Percentiles rank a stretch among this genome's conserved stretches.
These are phyloP conservation scores for Umbelopsis vinacea DNA, from an alignment of 192 early-diverging fungal species.

Conservation along the genomic window DNA sequence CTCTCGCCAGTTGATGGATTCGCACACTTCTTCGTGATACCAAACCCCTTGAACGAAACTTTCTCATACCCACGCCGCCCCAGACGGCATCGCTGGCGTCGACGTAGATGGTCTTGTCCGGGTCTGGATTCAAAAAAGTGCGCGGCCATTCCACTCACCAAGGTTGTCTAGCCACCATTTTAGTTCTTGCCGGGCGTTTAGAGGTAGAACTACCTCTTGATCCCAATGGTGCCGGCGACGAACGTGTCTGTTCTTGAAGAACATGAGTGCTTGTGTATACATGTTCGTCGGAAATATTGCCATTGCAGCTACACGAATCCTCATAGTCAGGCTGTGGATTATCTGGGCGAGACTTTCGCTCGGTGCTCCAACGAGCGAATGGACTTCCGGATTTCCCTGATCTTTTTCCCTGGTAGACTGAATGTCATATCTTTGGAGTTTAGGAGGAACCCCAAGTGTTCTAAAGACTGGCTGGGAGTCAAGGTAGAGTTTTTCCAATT, in stretches of 20 bases:
- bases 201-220: neutral
- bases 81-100: constrained; percentile 38
- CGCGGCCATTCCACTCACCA: constrained; percentile 38
- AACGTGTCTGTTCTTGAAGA: constrained; percentile 33
- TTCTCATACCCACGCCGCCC: constrained; percentile 23
- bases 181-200: neutral
- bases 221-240: neutral
- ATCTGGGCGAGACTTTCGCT: constrained; percentile 18
- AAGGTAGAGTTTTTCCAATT: constrained; percentile 31
- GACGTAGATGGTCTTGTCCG: constrained; percentile 16
- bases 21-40: neutral
- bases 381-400: constrained; percentile 30
- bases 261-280: constrained; percentile 28
- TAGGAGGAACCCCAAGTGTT: constrained; percentile 39
- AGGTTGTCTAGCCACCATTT: constrained; percentile 21
- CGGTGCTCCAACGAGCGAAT: constrained; percentile 27
- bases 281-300: constrained; percentile 40
- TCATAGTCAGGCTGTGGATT: constrained; percentile 30
- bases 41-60: constrained; percentile 18
- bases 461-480: constrained; percentile 29
- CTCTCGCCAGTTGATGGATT: constrained; percentile 43
- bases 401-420: constrained; percentile 29
- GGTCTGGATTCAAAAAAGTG: neutral
- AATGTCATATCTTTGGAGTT: constrained; percentile 35
- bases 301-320: constrained; percentile 29